Base-by-base conservation (phyloP, 805 yeast genomes). In the Starmera dryadoides region DNA sequence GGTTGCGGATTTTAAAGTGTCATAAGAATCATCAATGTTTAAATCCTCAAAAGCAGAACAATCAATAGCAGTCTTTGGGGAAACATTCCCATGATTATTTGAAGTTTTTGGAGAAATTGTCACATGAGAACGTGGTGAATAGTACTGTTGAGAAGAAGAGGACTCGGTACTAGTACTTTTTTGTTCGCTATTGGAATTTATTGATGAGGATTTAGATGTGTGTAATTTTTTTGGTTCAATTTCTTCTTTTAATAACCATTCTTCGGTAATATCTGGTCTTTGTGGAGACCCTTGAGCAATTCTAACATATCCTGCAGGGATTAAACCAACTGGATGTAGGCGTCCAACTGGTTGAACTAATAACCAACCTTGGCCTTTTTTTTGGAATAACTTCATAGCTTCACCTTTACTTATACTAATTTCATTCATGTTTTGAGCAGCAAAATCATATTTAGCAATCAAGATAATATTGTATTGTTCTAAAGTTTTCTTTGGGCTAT, bases 261-360 rank as follows among this genome's bases (percentile, higher is more conserved):
- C 35, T 14, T 25, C 28, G 12, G 28, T 25, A n/a, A 25, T 25
- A 5, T 25, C 28, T 25, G 28, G 28, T 25, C 28, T 25, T 25
- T 25, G 28, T 25, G 28, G 9, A n/a, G 28, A 25, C 10, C 12
- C 12, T 25, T 25, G 28, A 11, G 28, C 28, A 10, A 70, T 69
- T 36, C 64, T 70, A 18, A 67, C 72, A 47, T 69, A 71, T 28
- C 66, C 59, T 2, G 75, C 69, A 1, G 81, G 81, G 2, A 77
- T 66, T 40, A 76, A 56, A 1, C 81, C 81, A 1, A 73, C 69
- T 4, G 52, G 55, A 4, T 62, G 54, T 23, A 73, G 41, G 42
- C 67, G 62, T 32, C 72, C 74, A 26, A 77, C 65, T n/a, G 74
- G 69, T 51, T 75, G 75, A 8, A 74, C 82, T 33, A 74, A 52